phyloP scores from a whole-genome alignment of 164 flowering plant species.

The Chimonanthus praecox region DNA sequence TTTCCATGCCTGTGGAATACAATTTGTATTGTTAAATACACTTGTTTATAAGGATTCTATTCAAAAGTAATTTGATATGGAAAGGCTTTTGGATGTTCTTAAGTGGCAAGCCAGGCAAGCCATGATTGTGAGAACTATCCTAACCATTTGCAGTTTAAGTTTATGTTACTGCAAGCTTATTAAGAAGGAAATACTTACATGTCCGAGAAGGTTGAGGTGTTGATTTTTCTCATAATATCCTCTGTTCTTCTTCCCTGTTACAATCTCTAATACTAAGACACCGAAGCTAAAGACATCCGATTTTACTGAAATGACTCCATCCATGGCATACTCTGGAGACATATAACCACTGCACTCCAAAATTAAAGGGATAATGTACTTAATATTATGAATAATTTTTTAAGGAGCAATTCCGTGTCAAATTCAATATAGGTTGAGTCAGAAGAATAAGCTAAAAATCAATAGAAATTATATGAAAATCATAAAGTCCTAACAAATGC shows the following conservation, averaged over 20 bases:
- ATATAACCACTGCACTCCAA: conserved; percentile 7
- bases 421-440: neutral
- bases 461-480: neutral
- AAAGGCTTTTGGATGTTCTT: neutral
- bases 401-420: too few species aligned
- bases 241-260: neutral
- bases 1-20: conserved; percentile 19
- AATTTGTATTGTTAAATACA: too few species aligned
- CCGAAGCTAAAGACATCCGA: conserved; percentile 5
- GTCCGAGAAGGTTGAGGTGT: conserved; percentile 1
- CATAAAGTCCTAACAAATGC: neutral
- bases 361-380: neutral
- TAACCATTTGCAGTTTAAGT: neutral
- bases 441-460: too few species aligned
- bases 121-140: neutral
- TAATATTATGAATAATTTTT: neutral
- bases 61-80: neutral
- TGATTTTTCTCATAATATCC: neutral
- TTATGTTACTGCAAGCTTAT: neutral
- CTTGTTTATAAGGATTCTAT: too few species aligned
- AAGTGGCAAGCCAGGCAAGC: neutral
- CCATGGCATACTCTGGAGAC: conserved; percentile 36
- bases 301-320: conserved; percentile 4
- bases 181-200: conserved; percentile 9
- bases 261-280: neutral